Evolutionary conservation across 257 asterid genomes (phyloP), one percentile per base, ranked within the genome.

Genomic region (Nicotiana obtusifolia): DNA sequence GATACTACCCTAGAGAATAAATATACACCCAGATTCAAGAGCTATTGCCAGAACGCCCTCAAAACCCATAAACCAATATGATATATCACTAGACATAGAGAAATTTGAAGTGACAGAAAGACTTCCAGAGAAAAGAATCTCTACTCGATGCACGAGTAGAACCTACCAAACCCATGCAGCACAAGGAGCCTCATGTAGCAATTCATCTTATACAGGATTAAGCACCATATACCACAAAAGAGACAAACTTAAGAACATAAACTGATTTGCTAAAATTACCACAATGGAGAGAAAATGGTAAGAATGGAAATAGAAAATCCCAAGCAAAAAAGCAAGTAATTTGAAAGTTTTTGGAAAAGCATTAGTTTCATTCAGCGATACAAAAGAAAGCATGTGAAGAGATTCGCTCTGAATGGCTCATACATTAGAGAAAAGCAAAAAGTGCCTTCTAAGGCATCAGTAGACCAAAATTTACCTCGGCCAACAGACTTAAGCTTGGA

Each of bases 401-500:
- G 41, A 54, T 22, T 26, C 24, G 8, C 41, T 26, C 35, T 49
- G 41, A 44, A 75, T 49, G 26, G 37, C 9, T 49, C 19, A 60
- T 57, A 75, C 62, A 26, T 24, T 75, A 49, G 62, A 75, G 52
- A 30, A 64, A 28, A 64, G 24, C n/a, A 75, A 15, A 54, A 71
- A 26, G 37, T 75, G 62, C 24, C 44, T 75, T 75, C 79, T 47
- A 24, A 73, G 61, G 61, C 61, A 49, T 75, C 24, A 47, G 52
- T 54, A 57, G 60, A 69, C 41, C 22, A 56, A 35, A 35, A 75
- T 7, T 49, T 94, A 96, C 99, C 99, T 87, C 83, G 92, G 71
- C 93, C 90, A 84, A 93, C 77, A 61, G 95, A 83, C 76, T 86
- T 84, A 68, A 96, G 97, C 89, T 89, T 92, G 89, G 84, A 80